phyloP scores from a whole-genome alignment of 148 eudicot species.

The Simmondsia chinensis region DNA sequence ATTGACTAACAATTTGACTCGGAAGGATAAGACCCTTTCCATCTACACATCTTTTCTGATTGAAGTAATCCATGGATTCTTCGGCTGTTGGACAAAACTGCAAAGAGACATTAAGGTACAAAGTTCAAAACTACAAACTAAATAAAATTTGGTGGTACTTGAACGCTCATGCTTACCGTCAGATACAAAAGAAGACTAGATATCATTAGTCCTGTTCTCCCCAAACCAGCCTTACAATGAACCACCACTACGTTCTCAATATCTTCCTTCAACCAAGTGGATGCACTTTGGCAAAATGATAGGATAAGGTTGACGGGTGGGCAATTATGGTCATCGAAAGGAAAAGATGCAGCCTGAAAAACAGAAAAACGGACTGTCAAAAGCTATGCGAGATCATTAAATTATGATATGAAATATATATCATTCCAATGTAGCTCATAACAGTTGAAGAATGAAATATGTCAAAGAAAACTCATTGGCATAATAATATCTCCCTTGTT shows the following conservation, averaged over 20 bases:
- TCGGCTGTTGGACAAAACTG: constrained; percentile 91
- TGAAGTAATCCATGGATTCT: constrained; percentile 79
- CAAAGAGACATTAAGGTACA: constrained; percentile 9
- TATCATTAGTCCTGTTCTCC: constrained; percentile 94
- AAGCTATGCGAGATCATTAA: too few species aligned
- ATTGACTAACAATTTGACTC: constrained; percentile 81
- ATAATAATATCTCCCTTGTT: too few species aligned
- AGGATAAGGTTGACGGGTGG: constrained; percentile 76
- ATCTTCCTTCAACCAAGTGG: constrained; percentile 84
- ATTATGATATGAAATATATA: too few species aligned
- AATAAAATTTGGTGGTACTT: neutral
- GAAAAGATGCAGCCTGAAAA: constrained; percentile 83
- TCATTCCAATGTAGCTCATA: neutral
- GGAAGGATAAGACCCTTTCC: constrained; percentile 86
- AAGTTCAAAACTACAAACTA: constrained; percentile 2
- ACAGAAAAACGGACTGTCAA: constrained; percentile 8
- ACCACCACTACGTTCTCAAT: constrained; percentile 84
- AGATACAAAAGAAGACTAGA: constrained; percentile 79
- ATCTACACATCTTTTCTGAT: constrained; percentile 88
- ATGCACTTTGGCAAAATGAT: constrained; percentile 85
- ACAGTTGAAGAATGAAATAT: too few species aligned
- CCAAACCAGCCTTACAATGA: constrained; percentile 96
- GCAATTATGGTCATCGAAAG: constrained; percentile 98
- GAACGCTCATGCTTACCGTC: constrained; percentile 40
- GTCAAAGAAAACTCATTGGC: too few species aligned